Evolutionary conservation across 2,329 filamentous ascomycete genomes (phyloP), one percentile per base, ranked within the genome.

Genomic region (Pyricularia pennisetigena): DNA sequence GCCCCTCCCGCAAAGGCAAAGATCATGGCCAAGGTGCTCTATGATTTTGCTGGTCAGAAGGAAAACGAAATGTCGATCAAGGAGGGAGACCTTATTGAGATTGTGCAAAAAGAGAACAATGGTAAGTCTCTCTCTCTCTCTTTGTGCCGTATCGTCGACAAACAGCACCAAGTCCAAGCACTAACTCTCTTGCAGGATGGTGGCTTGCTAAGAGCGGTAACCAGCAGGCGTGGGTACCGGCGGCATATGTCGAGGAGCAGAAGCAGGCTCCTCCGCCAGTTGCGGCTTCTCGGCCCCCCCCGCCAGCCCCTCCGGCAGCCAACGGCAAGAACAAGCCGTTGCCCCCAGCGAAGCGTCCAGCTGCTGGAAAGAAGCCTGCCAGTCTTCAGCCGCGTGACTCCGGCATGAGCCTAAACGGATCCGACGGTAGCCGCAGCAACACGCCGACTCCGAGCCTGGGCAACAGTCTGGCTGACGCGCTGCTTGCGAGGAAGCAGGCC

Each of bases 51-150:
- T 68, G 93, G 93, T 20, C 90, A 94, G 72, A 92, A 86, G 71
- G 87, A 90, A 69, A 97, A 96, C 72, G 94, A 98, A 79, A 83
- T 99, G 67, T 89, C 90, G 20, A 86, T 99, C 71, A 85, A 78
- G 69, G 89, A 91, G 66, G 93, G 91, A 66, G 91, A 98, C 71
- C 79, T 97, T 65, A 86, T 99, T 67, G 88, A 96, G 77, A 88
- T 99, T 75, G 86, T 96, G n/a, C 90, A 95, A 75, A 97, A 97
- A 79, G 94, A 97, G 79, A 89, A 86, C 77, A 98, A 98, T 76
- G 95, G 94, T 97, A 64, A 3, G 54, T 65, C n/a, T n/a, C n/a
- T n/a, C n/a, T n/a, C n/a, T 23, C n/a, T 24, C 32, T 14, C 59
- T n/a, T 67, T n/a, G 10, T 14, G 5, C 28, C 64, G 8, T 23